A percentile compares a stretch with the other conserved stretches of the same genome.
Conservation (phyloP, 2,329 filamentous ascomycete genomes). For the Arthrobotrys sphaeroides region DNA sequence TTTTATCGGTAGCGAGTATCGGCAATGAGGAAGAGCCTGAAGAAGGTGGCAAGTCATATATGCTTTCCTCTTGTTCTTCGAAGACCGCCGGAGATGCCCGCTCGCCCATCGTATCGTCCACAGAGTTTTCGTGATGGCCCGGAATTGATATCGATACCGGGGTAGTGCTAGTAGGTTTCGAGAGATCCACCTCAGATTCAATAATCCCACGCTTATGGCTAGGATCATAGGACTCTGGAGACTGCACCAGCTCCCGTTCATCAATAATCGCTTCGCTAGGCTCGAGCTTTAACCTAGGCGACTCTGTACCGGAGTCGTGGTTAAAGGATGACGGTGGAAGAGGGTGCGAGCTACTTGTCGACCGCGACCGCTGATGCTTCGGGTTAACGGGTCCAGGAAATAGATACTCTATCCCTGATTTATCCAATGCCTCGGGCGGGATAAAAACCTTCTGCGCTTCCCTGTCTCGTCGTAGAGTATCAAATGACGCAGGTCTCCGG, state of each 20-base stretch:
- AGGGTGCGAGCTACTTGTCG: not conserved
- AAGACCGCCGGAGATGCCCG: not conserved
- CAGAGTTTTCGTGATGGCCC: not conserved
- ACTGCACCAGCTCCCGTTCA: constrained; percentile 15
- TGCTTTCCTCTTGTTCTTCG: constrained; percentile 5
- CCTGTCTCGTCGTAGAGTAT: constrained; percentile 11
- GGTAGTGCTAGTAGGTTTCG: not conserved
- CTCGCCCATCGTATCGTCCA: not conserved
- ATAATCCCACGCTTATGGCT: not conserved
- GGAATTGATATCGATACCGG: not conserved
- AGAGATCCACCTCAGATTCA: constrained; percentile 1
- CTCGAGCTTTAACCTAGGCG: not conserved
- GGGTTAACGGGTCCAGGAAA: constrained; percentile 8
- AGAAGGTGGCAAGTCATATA: not conserved
- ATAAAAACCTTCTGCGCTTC: constrained; percentile 42
- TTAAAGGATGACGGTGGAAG: not conserved
- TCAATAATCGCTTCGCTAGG: constrained; percentile 13
- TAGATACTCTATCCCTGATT: constrained; percentile 14
- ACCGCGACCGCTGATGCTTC: constrained; percentile 28
- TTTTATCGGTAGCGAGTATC: constrained; percentile 11
- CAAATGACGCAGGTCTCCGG: constrained; percentile 31
- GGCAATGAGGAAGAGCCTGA: constrained; percentile 18
- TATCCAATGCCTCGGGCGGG: constrained; percentile 23
- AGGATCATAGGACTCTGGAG: constrained; percentile 32
- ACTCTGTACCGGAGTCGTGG: not conserved